Conservation (phyloP, 78 protist species). For the Tieghemostelium lacteum region DNA sequence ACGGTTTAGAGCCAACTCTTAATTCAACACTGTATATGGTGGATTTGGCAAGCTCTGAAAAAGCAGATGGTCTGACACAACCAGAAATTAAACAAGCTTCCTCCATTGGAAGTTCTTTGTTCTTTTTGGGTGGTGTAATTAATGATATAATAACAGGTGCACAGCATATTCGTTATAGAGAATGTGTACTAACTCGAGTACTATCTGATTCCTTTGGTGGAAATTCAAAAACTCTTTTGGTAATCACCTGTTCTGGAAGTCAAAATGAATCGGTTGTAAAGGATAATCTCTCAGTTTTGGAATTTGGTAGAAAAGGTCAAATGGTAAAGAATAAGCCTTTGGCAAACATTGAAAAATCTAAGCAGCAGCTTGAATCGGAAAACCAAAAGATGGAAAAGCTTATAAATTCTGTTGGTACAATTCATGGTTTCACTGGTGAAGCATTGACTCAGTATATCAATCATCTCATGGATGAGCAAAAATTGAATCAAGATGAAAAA, state of each 20-base stretch:
- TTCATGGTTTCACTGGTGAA: neutral
- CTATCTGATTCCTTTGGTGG: conserved; percentile 90
- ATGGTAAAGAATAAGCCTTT: conserved; percentile 33
- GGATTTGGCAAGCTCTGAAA: conserved; percentile 95
- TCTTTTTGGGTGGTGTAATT: conserved; percentile 91
- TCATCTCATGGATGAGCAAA: neutral
- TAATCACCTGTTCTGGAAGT: conserved; percentile 78
- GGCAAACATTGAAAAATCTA: conserved; percentile 5
- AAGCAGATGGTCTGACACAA: conserved; percentile 74
- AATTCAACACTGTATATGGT: conserved; percentile 77
- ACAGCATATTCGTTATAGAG: conserved; percentile 87
- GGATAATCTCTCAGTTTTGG: conserved; percentile 3
- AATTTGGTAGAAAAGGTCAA: conserved; percentile 34
- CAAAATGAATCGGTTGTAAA: conserved; percentile 18
- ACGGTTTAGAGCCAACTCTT: conserved; percentile 24
- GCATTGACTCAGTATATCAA: neutral
- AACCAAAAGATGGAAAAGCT: neutral
- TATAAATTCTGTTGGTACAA: neutral
- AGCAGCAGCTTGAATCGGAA: neutral
- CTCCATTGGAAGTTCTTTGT: conserved; percentile 86
- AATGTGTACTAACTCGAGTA: conserved; percentile 88
- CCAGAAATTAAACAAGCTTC: conserved; percentile 87
- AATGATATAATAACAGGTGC: conserved; percentile 43
- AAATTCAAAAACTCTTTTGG: conserved; percentile 86
- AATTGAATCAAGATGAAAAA: neutral